These are phyloP conservation scores for Anastatica hierochuntica DNA, from an alignment of 345 rosid species.

Conservation along the genomic window DNA sequence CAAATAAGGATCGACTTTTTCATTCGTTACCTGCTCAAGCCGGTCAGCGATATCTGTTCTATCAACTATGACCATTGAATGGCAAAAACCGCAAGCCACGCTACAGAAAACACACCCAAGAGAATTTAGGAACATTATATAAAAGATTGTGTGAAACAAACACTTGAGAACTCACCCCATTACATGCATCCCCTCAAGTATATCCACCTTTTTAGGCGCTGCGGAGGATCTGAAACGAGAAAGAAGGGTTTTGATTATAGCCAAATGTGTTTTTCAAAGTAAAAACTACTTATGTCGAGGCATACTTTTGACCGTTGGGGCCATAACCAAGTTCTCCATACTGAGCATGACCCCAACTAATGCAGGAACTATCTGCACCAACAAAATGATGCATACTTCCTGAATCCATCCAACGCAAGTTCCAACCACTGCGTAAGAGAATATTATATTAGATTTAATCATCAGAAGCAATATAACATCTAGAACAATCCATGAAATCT, in stretches of 20 bases:
- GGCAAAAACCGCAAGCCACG: slow-evolving; percentile 83
- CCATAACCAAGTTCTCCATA: slow-evolving; percentile 97
- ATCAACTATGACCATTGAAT: slow-evolving; percentile 83
- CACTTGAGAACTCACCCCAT: slow-evolving; percentile 44
- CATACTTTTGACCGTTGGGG: slow-evolving; percentile 84
- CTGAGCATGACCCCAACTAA: slow-evolving; percentile 95
- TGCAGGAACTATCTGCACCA: slow-evolving; percentile 94
- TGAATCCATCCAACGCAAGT: slow-evolving; percentile 93
- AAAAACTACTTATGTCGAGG: neutral
- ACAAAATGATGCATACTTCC: slow-evolving; percentile 97
- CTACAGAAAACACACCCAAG: slow-evolving; percentile 31
- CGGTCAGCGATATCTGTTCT: slow-evolving; percentile 52
- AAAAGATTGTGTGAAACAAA: neutral
- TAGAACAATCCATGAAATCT: neutral
- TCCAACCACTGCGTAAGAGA: slow-evolving; percentile 73
- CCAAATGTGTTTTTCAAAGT: neutral
- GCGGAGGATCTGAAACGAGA: slow-evolving; percentile 71
- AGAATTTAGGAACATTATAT: neutral
- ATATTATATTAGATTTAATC: neutral
- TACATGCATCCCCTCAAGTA: slow-evolving; percentile 85
- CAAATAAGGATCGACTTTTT: no score
- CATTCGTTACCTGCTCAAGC: slow-evolving; percentile 69
- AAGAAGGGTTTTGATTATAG: neutral
- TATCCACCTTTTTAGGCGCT: slow-evolving; percentile 84
- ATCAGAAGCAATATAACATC: neutral